These are phyloP conservation scores for Lentinus polychrous DNA, from an alignment of 1,284 basidiomycete genomes.

Conservation along the genomic window DNA sequence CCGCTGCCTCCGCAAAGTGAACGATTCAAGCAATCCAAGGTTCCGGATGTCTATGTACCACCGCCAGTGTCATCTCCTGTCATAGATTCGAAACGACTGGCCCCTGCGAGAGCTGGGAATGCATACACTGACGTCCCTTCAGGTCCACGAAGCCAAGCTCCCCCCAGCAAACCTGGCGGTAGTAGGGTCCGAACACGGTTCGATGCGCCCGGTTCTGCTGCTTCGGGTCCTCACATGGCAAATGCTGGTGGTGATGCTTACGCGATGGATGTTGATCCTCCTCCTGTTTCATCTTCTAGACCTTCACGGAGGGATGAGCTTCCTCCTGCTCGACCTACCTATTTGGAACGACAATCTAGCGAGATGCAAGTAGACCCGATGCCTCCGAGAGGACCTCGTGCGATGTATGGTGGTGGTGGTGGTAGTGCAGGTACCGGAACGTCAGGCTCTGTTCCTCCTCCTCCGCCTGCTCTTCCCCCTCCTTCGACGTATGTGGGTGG, in stretches of 20 bases:
- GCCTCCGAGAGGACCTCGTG: constrained; percentile 30
- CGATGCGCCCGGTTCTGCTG: constrained; percentile 6
- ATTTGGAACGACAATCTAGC: constrained; percentile 19
- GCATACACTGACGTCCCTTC: constrained; percentile 12
- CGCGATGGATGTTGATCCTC: constrained; percentile 15
- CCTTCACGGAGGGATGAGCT: constrained; percentile 9
- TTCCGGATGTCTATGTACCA: constrained; percentile 13
- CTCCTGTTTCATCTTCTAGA: constrained; percentile 10
- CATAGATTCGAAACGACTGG: neutral
- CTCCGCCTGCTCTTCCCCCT: neutral
- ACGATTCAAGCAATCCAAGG: constrained; percentile 23
- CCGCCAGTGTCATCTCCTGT: constrained; percentile 4
- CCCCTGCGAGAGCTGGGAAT: constrained; percentile 9
- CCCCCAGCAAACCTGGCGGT: constrained; percentile 7
- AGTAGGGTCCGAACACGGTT: constrained; percentile 11
- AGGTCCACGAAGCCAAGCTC: constrained; percentile 15
- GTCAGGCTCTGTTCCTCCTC: neutral
- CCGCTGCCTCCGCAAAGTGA: constrained; percentile 27
- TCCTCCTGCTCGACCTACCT: constrained; percentile 14
- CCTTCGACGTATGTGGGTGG: neutral
- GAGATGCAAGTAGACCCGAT: constrained; percentile 20
- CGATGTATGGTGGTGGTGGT: constrained; percentile 23
- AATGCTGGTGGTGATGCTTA: constrained; percentile 1
- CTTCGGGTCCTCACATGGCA: constrained; percentile 1
- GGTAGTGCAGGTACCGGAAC: neutral